Evolutionary conservation across 306 rosid genomes (phyloP).

Genomic region (Pyrus communis): DNA sequence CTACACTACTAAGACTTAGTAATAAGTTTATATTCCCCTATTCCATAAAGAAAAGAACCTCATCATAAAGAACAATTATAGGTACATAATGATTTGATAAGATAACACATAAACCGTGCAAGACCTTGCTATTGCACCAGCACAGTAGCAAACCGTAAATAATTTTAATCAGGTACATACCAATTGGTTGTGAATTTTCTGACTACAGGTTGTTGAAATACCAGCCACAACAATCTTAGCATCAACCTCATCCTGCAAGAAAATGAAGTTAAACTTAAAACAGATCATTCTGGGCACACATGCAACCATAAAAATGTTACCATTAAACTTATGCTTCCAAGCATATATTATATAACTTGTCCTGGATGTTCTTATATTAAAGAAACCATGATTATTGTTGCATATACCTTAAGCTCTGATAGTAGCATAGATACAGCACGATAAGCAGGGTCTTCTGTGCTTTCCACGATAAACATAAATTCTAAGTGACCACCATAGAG

Average conservation of each 20-base stretch:
- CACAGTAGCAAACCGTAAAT: conserved; percentile 3
- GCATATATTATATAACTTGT: background rate
- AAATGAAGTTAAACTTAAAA: background rate
- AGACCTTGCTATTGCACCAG: conserved; percentile 4
- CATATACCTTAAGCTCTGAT: conserved; percentile 62
- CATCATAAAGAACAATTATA: background rate
- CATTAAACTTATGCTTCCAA: background rate
- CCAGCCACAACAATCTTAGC: conserved; percentile 79
- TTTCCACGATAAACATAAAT: conserved; percentile 81
- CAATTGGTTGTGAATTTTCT: conserved; percentile 96
- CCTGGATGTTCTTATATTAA: background rate
- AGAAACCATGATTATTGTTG: background rate
- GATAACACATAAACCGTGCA: background rate
- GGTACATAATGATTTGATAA: background rate
- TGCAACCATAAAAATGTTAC: background rate
- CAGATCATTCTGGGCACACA: background rate
- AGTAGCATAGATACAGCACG: conserved; percentile 44
- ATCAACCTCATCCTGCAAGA: conserved; percentile 63
- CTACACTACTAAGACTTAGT: background rate
- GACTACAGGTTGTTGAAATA: conserved; percentile 91
- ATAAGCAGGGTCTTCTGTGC: conserved; percentile 87
- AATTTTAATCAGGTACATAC: conserved; percentile 26
- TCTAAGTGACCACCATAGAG: conserved; percentile 97
- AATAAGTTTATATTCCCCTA: background rate
- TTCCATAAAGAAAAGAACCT: background rate